Base-by-base conservation (phyloP, 2,329 filamentous ascomycete genomes). In the Rachicladosporium sp. region DNA sequence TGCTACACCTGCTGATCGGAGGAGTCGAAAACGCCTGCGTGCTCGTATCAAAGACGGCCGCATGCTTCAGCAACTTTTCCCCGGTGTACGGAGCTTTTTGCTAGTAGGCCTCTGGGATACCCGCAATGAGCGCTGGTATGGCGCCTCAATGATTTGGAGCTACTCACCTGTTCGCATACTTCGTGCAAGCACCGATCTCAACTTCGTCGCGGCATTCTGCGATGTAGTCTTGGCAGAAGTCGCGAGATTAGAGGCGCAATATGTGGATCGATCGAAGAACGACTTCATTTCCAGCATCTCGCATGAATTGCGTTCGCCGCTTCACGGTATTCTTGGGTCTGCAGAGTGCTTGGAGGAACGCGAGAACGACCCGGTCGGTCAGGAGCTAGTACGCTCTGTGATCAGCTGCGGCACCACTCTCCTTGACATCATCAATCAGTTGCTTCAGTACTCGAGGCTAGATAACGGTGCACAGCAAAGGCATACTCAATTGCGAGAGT, bases 101-200 rank as follows among this genome's bases (percentile, higher is more conserved):
- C 66, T 74, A 31, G 56, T 71, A 3, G 69, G 69, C 0, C 51
- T 73, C 9, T 74, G 68, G 68, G 70, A 74, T 47, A 61, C 65
- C n/a, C 63, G 62, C 9, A 42, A 52, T 23, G 49, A 53, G 13
- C 45, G 54, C 4, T 58, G 55, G 55, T 56, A 48, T 38, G 49
- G 50, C 6, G 55, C 52, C 3, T 47, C 47, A n/a, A 43, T 67
- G 13, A 58, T 65, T 4, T 68, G 65, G 38, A 69, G 68, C 23
- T 68, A 68, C 34, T 67, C 60, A 6, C 51, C 62, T 5, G 54
- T 64, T 6, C 57, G 61, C 3, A 57, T 66, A n/a, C 59, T 67
- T 29, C 58, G 59, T 4, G 56, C 56, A 31, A 55, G 61, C 11
- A 56, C 56, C 12, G 59, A 61, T 19, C 57, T 67, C 36, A 59